A percentile compares a stretch with the other conserved stretches of the same genome.
Evolutionary conservation across 495 filamentous ascomycete genomes (phyloP).

Genomic region (Coniosporium apollinis): DNA sequence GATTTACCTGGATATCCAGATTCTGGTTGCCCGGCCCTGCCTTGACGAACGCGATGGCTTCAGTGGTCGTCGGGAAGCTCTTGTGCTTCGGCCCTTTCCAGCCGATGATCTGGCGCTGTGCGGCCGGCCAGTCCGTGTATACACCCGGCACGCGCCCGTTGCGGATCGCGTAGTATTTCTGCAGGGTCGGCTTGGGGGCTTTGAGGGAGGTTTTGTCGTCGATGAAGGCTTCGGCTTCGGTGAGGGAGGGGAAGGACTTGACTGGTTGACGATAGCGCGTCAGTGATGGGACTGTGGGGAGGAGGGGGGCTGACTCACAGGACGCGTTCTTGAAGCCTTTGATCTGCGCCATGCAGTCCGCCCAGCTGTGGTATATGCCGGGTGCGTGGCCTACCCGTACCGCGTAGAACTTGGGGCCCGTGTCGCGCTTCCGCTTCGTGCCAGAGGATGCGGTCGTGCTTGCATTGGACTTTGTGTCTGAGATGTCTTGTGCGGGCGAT

Average conservation of each 20-base stretch:
- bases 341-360: conserved; percentile 64
- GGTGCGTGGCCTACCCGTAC: conserved; percentile 62
- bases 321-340: conserved; percentile 70
- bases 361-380: conserved; percentile 77
- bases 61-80: conserved; percentile 57
- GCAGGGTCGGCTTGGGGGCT: conserved; percentile 18
- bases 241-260: conserved; percentile 62
- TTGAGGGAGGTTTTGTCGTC: conserved; percentile 34
- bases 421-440: conserved; percentile 46
- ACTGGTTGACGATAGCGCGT: conserved; percentile 31
- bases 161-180: conserved; percentile 73
- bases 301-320: conserved; percentile 38
- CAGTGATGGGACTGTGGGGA: not conserved
- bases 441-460: conserved; percentile 29
- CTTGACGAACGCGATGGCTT: conserved; percentile 60
- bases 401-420: conserved; percentile 65
- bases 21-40: conserved; percentile 25
- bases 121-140: conserved; percentile 73
- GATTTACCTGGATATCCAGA: no score
- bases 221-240: conserved; percentile 65
- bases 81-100: conserved; percentile 65
- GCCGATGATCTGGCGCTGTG: conserved; percentile 59
- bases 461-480: no score
- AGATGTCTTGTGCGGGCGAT: no score
- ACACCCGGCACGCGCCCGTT: conserved; percentile 68